Evolutionary conservation across 2,329 filamentous ascomycete species (phyloP).

Genomic region (Tolypocladium sp.): DNA sequence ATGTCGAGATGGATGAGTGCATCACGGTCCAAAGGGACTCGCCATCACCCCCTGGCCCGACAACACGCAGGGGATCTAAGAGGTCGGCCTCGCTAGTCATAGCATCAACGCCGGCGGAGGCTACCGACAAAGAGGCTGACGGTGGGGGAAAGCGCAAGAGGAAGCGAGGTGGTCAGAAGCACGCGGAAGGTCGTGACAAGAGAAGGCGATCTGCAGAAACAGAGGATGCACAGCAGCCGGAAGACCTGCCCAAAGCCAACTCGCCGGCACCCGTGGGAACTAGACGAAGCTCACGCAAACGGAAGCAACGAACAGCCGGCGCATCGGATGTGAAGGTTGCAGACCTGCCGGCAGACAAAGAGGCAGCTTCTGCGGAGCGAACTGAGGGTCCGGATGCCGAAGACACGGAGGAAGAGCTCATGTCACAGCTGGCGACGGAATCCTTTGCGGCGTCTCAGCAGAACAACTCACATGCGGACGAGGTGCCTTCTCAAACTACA

Average conservation of each 20-base stretch:
- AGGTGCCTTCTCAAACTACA: not conserved
- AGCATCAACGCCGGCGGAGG: constrained; percentile 14
- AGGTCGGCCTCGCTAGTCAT: constrained; percentile 8
- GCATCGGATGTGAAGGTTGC: not conserved
- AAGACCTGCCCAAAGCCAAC: constrained; percentile 2
- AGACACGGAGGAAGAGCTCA: constrained; percentile 31
- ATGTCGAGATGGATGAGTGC: constrained; percentile 4
- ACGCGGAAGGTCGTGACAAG: constrained; percentile 16
- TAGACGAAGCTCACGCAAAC: constrained; percentile 9
- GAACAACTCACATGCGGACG: constrained; percentile 14
- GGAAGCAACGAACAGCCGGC: constrained; percentile 3
- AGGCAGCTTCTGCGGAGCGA: constrained; percentile 3
- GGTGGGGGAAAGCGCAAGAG: constrained; percentile 17
- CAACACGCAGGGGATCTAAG: constrained; percentile 3
- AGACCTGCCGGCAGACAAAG: not conserved
- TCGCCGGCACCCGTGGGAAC: constrained; percentile 5
- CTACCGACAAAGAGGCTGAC: not conserved
- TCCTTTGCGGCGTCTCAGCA: constrained; percentile 27
- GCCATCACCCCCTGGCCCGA: constrained; percentile 8
- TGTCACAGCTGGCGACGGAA: constrained; percentile 31
- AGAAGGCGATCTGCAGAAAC: constrained; percentile 15
- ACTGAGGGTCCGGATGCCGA: constrained; percentile 12
- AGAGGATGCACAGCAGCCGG: constrained; percentile 7
- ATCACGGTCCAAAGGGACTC: constrained; percentile 13
- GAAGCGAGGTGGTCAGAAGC: constrained; percentile 11